Evolutionary conservation across 305 asterid genomes (phyloP), one percentile per base, ranked within the genome.

Genomic region (Fraxinus floribunda): DNA sequence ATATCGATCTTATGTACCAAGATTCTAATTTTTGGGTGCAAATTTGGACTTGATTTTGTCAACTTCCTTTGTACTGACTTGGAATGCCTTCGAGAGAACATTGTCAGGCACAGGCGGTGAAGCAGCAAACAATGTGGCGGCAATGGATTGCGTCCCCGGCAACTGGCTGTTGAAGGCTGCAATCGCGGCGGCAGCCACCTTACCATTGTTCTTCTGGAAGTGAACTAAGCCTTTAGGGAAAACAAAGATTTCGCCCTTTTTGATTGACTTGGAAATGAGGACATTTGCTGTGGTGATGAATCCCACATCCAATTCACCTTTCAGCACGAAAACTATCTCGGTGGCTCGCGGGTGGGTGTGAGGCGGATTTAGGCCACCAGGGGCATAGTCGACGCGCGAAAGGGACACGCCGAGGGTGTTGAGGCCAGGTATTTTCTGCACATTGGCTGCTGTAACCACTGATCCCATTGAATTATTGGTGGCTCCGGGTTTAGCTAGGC

Each of bases 331-430:
- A 36, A 64, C n/a, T 0, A 84, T 46, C 73, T 84, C 83, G 1
- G 86, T 79, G 74, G 84, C 86, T 1, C 86, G 86, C 32, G 86
- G 84, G 55, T 84, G 83, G 64, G 41, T 13, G 86, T 79, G 86
- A 3, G 86, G 84, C 15, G 84, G 79, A 68, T 84, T 84, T 20
- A 84, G 66, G 81, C 86, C 86, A 22, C 84, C 83, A 0, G 81
- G 83, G 55, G 86, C 86, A 34, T 75, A 84, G 83, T 84, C 86
- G 1, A 84, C 49, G 0, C 86, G 83, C 7, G 86, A n/a, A 5
- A 84, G 41, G 11, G 83, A 79, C 78, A 84, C 86, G 10, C 86
- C 84, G 10, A 84, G 34, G 3, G 86, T 84, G 86, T 84, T 84
- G 76, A 84, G 81, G 4, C 86, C 86, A 3, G 83, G 84, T 36